phyloP scores from a whole-genome alignment of 768 basidiomycete species.

The Psilocybe cubensis region DNA sequence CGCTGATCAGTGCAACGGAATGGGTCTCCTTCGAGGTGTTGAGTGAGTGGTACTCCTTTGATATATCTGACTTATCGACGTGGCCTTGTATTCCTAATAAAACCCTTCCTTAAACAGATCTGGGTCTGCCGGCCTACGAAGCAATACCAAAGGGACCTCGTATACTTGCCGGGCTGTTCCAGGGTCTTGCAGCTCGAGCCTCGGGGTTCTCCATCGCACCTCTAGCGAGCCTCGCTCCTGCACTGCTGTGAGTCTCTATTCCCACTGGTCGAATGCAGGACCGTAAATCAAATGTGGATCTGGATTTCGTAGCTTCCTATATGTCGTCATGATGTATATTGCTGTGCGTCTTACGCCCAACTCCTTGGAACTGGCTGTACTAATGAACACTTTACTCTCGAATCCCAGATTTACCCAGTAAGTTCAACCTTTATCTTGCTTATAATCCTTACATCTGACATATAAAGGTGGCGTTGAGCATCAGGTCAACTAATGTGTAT shows the following conservation, averaged over 20 bases:
- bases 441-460: too few relatives aligned
- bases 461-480: slow-evolving; percentile 64
- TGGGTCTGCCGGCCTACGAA: slow-evolving; percentile 42
- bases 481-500: slow-evolving; percentile 69
- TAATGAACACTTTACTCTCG: neutral
- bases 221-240: slow-evolving; percentile 59
- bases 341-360: slow-evolving; percentile 44
- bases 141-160: slow-evolving; percentile 39
- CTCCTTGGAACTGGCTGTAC: neutral
- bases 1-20: slow-evolving; percentile 52
- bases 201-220: slow-evolving; percentile 56
- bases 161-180: slow-evolving; percentile 52
- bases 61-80: neutral
- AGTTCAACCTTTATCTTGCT: slow-evolving; percentile 7
- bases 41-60: slow-evolving; percentile 29
- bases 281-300: too few relatives aligned
- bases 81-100: neutral
- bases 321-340: slow-evolving; percentile 82
- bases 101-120: slow-evolving; percentile 37
- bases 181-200: slow-evolving; percentile 55
- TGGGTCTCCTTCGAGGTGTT: slow-evolving; percentile 74
- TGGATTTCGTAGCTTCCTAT: slow-evolving; percentile 52
- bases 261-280: too few relatives aligned
- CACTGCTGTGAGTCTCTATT: slow-evolving; percentile 57
- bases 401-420: slow-evolving; percentile 45